phyloP scores from a whole-genome alignment of 495 filamentous ascomycete genomes.

The Penicillium subrubescens region DNA sequence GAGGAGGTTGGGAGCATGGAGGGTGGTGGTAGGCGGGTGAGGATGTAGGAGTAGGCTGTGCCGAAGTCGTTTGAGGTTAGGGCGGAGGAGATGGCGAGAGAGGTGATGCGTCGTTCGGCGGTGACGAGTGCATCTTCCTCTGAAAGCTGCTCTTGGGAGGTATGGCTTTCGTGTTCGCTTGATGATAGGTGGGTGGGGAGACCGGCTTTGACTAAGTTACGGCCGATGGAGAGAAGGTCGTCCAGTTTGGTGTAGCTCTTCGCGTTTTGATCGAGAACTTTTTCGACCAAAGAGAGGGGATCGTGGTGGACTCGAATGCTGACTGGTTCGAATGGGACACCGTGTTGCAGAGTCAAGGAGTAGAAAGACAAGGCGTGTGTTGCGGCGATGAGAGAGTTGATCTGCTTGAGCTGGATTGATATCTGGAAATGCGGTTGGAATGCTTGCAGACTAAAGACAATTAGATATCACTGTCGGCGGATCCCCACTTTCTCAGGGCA shows the following conservation, averaged over 20 bases:
- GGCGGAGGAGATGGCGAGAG: slow-evolving; percentile 87
- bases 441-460: slow-evolving; percentile 58
- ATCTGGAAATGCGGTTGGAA: slow-evolving; percentile 66
- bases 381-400: slow-evolving; percentile 73
- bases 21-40: slow-evolving; percentile 60
- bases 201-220: slow-evolving; percentile 74
- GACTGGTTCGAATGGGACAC: slow-evolving; percentile 89
- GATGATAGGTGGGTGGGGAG: slow-evolving; percentile 38
- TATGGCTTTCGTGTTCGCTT: slow-evolving; percentile 24
- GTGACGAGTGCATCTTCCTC: slow-evolving; percentile 34
- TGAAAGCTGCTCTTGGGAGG: slow-evolving; percentile 13
- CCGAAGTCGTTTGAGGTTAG: slow-evolving; percentile 89
- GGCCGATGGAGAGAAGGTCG: slow-evolving; percentile 76
- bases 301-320: slow-evolving; percentile 84
- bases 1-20: slow-evolving; percentile 35
- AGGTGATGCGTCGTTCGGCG: slow-evolving; percentile 70
- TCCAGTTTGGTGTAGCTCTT: slow-evolving; percentile 85
- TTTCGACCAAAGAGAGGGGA: slow-evolving; percentile 79
- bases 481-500: neutral
- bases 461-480: slow-evolving; percentile 10
- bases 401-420: slow-evolving; percentile 56
- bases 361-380: slow-evolving; percentile 89
- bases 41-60: slow-evolving; percentile 93
- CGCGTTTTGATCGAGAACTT: slow-evolving; percentile 84
- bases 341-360: slow-evolving; percentile 84